Evolutionary conservation across 2,329 filamentous ascomycete species (phyloP), one percentile per base, ranked within the genome.

Genomic region (Aureobasidium sp.): DNA sequence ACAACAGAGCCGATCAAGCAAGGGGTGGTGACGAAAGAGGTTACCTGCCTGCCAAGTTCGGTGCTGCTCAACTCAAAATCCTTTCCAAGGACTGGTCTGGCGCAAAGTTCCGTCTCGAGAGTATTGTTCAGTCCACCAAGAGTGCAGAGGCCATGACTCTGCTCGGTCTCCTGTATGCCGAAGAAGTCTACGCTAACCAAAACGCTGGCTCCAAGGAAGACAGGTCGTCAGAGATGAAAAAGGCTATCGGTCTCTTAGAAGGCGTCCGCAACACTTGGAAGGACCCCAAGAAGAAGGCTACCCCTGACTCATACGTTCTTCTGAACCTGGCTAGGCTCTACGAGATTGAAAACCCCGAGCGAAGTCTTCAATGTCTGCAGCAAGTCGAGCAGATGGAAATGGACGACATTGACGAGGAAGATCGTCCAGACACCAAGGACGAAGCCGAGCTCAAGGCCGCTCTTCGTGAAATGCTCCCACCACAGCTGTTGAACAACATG

Each of bases 401-500:
- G 22, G 88, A 90, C 45, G 88, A 89, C 66, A 84, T 96, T 45
- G 83, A 86, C 0, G 81, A 87, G 19, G 85, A 88, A 12, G 87
- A 92, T 52, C 79, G 81, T 27, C 86, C 87, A 0, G 76, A 73
- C 39, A 65, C 71, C 31, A 71, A 73, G 17, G 69, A 73, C 24
- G 69, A 82, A 29, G 67, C 62, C 1, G 69, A 68, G 14, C 66
- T 68, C 65, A 64, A 63, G 59, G 78, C 78, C 24, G 79, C 81
- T 17, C 79, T 96, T 31, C 86, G 91, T 60, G 89, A 92, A 70
- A 81, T 88, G 63, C 79, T 99, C 1, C 90, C 92, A 1, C 94
- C 94, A 4, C 91, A 96, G 70, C 81, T 97, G 2, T 82, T 99
- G 47, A 99, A 97, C 79, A 99, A 99, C 72, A 96, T 97, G 72